Conservation (phyloP, 306 rosid genomes). For the Acacia acuminata region DNA sequence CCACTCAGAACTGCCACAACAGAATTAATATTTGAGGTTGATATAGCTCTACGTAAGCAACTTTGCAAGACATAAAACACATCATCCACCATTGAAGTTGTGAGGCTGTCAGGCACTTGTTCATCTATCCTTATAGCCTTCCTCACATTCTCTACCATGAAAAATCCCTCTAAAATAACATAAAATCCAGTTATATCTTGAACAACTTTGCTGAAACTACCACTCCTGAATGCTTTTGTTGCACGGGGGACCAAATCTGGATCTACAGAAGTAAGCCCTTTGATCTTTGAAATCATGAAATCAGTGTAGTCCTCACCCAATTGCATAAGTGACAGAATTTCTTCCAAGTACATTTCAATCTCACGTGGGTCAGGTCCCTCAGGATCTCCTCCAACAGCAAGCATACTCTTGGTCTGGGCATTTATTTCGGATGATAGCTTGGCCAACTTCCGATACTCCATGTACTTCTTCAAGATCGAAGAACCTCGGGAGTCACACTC, state of each 20-base stretch:
- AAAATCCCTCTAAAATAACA: conserved; percentile 88
- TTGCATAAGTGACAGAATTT: conserved; percentile 79
- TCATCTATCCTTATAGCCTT: conserved; percentile 90
- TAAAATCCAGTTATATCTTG: conserved; percentile 92
- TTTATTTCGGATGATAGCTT: conserved; percentile 79
- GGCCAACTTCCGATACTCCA: conserved; percentile 85
- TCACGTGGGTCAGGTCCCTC: conserved; percentile 92
- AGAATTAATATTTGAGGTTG: conserved; percentile 88
- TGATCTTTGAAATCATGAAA: conserved; percentile 85
- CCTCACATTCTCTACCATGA: conserved; percentile 97
- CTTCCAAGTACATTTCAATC: conserved; percentile 85
- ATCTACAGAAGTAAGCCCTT: conserved; percentile 76
- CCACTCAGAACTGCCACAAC: conserved; percentile 89
- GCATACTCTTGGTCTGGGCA: conserved; percentile 73
- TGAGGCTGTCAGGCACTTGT: conserved; percentile 82
- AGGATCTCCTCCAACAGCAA: conserved; percentile 69
- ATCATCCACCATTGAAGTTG: conserved; percentile 96
- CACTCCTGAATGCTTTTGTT: conserved; percentile 86
- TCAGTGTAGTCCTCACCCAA: conserved; percentile 93
- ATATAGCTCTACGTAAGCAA: conserved; percentile 81
- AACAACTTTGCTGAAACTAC: conserved; percentile 79
- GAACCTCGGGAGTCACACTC: conserved; percentile 91
- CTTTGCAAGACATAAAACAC: conserved; percentile 95
- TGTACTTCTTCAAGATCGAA: conserved; percentile 79
- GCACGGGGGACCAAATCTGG: conserved; percentile 88